Evolutionary conservation across 345 rosid species (phyloP).

Genomic region (Triadica sebifera): DNA sequence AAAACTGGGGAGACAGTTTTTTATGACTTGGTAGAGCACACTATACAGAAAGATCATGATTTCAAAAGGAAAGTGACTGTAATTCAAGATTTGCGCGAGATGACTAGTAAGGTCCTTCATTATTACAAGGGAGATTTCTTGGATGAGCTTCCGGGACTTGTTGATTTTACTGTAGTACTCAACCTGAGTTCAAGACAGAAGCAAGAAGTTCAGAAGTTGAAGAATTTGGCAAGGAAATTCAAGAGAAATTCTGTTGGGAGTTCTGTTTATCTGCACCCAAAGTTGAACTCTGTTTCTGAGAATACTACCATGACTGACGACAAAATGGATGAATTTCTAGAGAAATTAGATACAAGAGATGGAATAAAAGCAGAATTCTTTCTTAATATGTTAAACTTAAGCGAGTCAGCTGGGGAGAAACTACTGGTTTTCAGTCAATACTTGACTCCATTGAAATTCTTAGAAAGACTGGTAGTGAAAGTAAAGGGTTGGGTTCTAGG

Average conservation of each 20-base stretch:
- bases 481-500: conserved; percentile 60
- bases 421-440: conserved; percentile 85
- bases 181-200: conserved; percentile 59
- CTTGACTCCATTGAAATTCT: conserved; percentile 61
- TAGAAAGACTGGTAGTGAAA: conserved; percentile 53
- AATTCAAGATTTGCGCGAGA: conserved; percentile 76
- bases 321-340: conserved; percentile 57
- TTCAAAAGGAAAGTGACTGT: conserved; percentile 54
- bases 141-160: conserved; percentile 82
- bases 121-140: conserved; percentile 87
- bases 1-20: conserved; percentile 48
- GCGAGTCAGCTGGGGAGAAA: conserved; percentile 65
- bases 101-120: conserved; percentile 77
- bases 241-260: conserved; percentile 64
- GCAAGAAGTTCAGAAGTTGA: conserved; percentile 45
- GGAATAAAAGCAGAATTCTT: conserved; percentile 84
- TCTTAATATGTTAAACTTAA: conserved; percentile 57
- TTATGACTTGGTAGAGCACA: conserved; percentile 66
- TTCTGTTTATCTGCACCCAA: conserved; percentile 70
- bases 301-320: conserved; percentile 34
- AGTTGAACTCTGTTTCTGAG: conserved; percentile 39
- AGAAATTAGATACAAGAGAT: conserved; percentile 49
- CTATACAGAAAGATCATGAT: conserved; percentile 52
- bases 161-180: conserved; percentile 75
- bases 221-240: conserved; percentile 46